Evolutionary conservation across 164 flowering plant species (phyloP).

Genomic region (Dillenia suffruticosa): DNA sequence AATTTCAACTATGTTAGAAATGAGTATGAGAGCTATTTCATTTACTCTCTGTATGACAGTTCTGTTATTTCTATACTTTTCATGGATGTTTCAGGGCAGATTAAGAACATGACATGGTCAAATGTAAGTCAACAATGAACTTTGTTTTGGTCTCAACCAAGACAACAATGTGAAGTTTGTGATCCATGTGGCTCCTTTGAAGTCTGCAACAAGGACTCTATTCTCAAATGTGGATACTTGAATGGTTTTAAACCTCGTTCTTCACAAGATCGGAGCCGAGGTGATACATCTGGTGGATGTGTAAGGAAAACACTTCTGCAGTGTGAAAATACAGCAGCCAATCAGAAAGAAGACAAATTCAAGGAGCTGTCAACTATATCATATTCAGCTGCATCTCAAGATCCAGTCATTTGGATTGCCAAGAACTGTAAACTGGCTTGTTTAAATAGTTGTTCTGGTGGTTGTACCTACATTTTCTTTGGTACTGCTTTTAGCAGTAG

Average conservation of each 20-base stretch:
- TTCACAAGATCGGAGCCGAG: slow-evolving; percentile 5
- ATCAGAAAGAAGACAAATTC: slow-evolving; percentile 49
- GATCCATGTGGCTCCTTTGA: slow-evolving; percentile 17
- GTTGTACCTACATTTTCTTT: too few relatives aligned
- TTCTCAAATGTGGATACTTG: slow-evolving; percentile 14
- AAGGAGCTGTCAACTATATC: slow-evolving; percentile 64
- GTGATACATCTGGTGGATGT: slow-evolving; percentile 12
- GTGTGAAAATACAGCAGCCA: slow-evolving; percentile 45
- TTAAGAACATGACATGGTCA: slow-evolving; percentile 15
- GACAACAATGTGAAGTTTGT: slow-evolving; percentile 14
- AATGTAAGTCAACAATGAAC: slow-evolving; percentile 8
- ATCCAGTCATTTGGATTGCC: background rate
- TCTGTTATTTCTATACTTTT: slow-evolving; percentile 6
- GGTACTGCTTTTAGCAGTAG: too few relatives aligned
- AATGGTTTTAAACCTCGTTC: slow-evolving; percentile 18
- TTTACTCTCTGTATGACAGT: slow-evolving; percentile 3
- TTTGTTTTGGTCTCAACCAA: slow-evolving; percentile 21
- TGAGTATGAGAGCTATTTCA: slow-evolving; percentile 18
- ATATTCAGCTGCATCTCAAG: slow-evolving; percentile 43
- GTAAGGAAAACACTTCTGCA: slow-evolving; percentile 5
- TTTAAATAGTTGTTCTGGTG: slow-evolving; percentile 14
- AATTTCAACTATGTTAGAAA: slow-evolving; percentile 12
- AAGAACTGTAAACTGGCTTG: slow-evolving; percentile 14
- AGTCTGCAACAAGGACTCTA: background rate
- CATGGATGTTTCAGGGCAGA: slow-evolving; percentile 13